Evolutionary conservation across 305 asterid genomes (phyloP).

Genomic region (Galium porrigens): DNA sequence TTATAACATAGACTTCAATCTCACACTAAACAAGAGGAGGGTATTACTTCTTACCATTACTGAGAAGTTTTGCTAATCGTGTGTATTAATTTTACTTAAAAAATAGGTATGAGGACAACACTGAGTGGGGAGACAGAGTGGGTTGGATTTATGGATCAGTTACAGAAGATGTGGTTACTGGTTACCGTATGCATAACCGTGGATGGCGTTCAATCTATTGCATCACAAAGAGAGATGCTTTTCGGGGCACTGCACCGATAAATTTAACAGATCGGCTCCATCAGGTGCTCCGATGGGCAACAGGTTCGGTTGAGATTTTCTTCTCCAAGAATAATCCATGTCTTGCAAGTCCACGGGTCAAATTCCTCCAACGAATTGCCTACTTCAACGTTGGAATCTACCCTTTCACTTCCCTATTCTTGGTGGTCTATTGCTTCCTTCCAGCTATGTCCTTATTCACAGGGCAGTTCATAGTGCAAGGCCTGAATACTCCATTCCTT

Average conservation of each 20-base stretch:
- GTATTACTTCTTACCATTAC: too few species aligned
- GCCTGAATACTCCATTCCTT: conserved; percentile 41
- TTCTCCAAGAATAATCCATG: conserved; percentile 72
- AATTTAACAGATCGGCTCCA: conserved; percentile 90
- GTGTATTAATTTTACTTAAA: neutral
- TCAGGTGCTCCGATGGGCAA: conserved; percentile 97
- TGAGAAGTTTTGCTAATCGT: neutral
- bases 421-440: conserved; percentile 73
- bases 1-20: conserved; percentile 15
- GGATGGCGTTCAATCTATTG: conserved; percentile 94
- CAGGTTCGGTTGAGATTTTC: conserved; percentile 94
- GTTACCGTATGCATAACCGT: conserved; percentile 98
- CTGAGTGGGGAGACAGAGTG: conserved; percentile 94
- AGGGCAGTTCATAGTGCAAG: conserved; percentile 72
- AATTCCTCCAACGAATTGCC: conserved; percentile 77
- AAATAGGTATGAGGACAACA: conserved; percentile 73
- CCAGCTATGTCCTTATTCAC: conserved; percentile 76
- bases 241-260: conserved; percentile 86
- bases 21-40: neutral
- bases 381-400: conserved; percentile 84
- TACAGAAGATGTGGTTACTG: conserved; percentile 94
- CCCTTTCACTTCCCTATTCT: conserved; percentile 83
- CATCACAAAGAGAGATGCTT: conserved; percentile 88
- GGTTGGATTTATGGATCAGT: conserved; percentile 99
- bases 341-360: conserved; percentile 67